Evolutionary conservation across 352 stramenopile species (phyloP).

Genomic region (Phytophthora pinifolia): DNA sequence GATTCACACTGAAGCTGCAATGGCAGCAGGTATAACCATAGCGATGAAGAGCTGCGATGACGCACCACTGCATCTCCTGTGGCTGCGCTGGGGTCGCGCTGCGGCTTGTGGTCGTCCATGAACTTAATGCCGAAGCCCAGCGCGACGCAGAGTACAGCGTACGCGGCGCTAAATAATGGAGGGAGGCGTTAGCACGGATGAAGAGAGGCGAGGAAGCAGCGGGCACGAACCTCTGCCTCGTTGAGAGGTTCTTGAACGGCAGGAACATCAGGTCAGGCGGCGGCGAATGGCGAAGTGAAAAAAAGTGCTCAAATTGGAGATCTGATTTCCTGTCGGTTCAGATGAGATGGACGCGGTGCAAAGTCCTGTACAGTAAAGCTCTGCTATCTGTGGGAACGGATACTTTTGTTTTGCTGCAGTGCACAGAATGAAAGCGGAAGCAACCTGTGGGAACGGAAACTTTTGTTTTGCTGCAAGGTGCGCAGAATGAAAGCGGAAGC

Average conservation of each 20-base stretch:
- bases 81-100: constrained; percentile 33
- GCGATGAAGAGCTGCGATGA: neutral
- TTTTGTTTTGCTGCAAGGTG: too few species aligned
- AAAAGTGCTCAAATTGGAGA: too few species aligned
- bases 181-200: neutral
- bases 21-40: neutral
- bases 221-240: constrained; percentile 50
- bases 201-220: neutral
- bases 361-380: too few species aligned
- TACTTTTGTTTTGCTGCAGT: too few species aligned
- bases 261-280: constrained; percentile 43
- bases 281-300: too few species aligned
- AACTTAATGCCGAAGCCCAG: constrained; percentile 70
- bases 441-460: too few species aligned
- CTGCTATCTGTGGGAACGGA: too few species aligned
- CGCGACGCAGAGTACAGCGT: constrained; percentile 60
- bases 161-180: constrained; percentile 41
- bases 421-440: too few species aligned
- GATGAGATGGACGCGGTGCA: too few species aligned
- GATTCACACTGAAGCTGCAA: constrained; percentile 6
- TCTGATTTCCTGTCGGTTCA: too few species aligned
- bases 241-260: constrained; percentile 65
- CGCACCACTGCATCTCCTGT: constrained; percentile 49
- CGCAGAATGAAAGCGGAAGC: too few species aligned
- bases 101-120: constrained; percentile 62